phyloP scores from a whole-genome alignment of 1,284 basidiomycete genomes.

The Irpex sp. region DNA sequence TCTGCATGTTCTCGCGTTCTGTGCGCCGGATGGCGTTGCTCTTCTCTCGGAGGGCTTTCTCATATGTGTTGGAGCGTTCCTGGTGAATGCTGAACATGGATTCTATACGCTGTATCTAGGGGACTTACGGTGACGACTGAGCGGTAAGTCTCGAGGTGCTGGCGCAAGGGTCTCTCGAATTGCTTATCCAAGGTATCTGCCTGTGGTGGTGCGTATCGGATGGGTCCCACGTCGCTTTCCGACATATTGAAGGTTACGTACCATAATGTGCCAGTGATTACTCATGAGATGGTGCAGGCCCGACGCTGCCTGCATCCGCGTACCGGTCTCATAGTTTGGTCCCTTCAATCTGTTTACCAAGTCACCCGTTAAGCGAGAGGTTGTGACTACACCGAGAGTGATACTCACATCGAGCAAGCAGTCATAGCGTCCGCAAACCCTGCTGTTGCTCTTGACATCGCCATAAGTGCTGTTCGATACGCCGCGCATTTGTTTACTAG shows the following conservation, averaged over 20 bases:
- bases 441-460: constrained; percentile 84
- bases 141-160: constrained; percentile 81
- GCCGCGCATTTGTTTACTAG: constrained; percentile 77
- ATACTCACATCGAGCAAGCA: constrained; percentile 71
- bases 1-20: constrained; percentile 85
- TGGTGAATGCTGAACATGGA: constrained; percentile 24
- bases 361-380: background rate
- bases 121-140: constrained; percentile 63
- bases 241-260: constrained; percentile 29
- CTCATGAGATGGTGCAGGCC: constrained; percentile 90
- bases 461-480: constrained; percentile 81
- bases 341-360: constrained; percentile 62
- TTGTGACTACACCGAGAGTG: background rate
- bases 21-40: constrained; percentile 85
- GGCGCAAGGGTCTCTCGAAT: constrained; percentile 86
- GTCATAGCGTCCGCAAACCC: constrained; percentile 86
- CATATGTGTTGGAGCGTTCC: constrained; percentile 80
- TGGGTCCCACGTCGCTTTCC: background rate
- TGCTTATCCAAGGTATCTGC: constrained; percentile 86
- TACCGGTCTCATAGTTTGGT: constrained; percentile 73
- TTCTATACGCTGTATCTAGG: background rate
- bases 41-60: constrained; percentile 76
- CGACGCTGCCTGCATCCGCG: constrained; percentile 77
- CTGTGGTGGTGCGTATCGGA: constrained; percentile 31
- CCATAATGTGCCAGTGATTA: constrained; percentile 90